Evolutionary conservation across 257 asterid species (phyloP).

Genomic region (Fraxinus excelsior): DNA sequence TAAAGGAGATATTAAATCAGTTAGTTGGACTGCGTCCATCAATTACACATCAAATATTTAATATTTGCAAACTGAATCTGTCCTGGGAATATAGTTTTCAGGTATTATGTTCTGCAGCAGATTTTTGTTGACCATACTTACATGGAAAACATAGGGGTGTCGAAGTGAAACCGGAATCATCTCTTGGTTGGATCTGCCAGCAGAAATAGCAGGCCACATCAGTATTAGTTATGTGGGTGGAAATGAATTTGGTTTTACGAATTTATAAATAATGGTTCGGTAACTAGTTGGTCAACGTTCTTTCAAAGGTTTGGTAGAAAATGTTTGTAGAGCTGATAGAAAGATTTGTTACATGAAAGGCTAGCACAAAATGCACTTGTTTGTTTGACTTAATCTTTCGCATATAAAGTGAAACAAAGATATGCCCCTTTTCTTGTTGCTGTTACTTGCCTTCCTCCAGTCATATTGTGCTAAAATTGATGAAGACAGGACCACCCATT

Average conservation of each 20-base stretch:
- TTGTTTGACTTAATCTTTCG: not conserved
- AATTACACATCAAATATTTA: constrained; percentile 7
- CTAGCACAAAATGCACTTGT: not conserved
- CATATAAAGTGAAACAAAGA: not conserved
- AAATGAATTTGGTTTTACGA: not conserved
- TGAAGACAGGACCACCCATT: not conserved
- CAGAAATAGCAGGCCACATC: not conserved
- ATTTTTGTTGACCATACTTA: not conserved
- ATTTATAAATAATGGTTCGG: not conserved
- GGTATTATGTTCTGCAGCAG: not conserved
- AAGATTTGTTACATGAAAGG: not conserved
- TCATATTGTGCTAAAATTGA: not conserved
- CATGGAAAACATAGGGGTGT: not conserved
- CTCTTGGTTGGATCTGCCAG: not conserved
- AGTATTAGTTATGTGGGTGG: not conserved
- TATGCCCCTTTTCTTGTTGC: not conserved
- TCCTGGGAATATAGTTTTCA: not conserved
- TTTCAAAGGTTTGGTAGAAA: not conserved
- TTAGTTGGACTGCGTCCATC: not conserved
- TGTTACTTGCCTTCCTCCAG: not conserved
- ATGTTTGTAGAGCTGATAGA: not conserved
- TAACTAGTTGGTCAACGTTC: not conserved
- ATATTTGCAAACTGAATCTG: not conserved
- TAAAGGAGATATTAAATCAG: not conserved
- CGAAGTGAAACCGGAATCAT: not conserved